Conservation (phyloP, 169 alveolate genomes). For the Plasmodium gonderi region DNA sequence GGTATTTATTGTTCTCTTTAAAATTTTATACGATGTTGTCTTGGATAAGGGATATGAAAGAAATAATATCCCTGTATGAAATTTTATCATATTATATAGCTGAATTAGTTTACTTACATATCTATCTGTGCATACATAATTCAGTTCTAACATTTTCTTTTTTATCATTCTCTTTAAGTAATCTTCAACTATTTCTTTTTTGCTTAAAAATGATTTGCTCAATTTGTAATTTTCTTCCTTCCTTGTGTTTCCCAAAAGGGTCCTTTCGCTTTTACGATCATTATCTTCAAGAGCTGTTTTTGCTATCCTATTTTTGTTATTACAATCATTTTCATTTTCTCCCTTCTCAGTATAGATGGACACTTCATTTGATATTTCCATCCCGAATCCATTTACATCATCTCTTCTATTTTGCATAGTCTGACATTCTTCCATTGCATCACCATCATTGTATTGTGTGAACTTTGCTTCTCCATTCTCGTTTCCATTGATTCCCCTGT, state of each 20-base stretch:
- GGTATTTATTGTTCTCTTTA: slow-evolving; percentile 65
- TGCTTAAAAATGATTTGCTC: slow-evolving; percentile 23
- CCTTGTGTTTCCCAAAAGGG: neutral
- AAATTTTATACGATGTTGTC: slow-evolving; percentile 59
- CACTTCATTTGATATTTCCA: too few relatives aligned
- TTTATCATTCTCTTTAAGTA: slow-evolving; percentile 49
- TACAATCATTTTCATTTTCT: too few relatives aligned
- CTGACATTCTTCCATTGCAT: too few relatives aligned
- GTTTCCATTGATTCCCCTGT: neutral
- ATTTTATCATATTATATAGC: slow-evolving; percentile 65
- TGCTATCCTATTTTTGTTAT: too few relatives aligned
- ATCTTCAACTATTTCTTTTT: slow-evolving; percentile 73
- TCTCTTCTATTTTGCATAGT: neutral
- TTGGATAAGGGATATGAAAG: slow-evolving; percentile 69
- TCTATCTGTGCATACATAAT: slow-evolving; percentile 69
- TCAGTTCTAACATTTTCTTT: slow-evolving; percentile 65
- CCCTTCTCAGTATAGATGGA: too few relatives aligned
- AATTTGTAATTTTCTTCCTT: neutral
- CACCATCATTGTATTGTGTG: too few relatives aligned
- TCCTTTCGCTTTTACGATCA: neutral
- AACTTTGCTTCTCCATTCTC: too few relatives aligned
- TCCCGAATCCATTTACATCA: too few relatives aligned
- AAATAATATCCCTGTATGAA: slow-evolving; percentile 64
- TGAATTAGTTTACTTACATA: slow-evolving; percentile 64
- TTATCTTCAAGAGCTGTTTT: neutral